Conservation (phyloP, 306 rosid species). For the Begonia loranthoides region DNA sequence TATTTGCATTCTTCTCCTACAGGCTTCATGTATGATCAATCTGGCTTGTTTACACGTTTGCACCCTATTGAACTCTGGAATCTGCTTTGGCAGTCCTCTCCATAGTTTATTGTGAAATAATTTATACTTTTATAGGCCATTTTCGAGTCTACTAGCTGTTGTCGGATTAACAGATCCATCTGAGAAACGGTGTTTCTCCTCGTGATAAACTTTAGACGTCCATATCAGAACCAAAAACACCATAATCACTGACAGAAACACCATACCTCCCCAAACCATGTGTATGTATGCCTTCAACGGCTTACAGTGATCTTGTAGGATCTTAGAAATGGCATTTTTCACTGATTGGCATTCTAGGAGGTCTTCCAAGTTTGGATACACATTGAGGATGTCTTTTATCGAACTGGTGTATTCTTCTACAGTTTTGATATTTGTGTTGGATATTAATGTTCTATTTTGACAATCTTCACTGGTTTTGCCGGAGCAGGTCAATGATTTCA, state of each 20-base stretch:
- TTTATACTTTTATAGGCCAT: not conserved
- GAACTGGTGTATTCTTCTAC: conserved; percentile 37
- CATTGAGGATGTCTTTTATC: conserved; percentile 38
- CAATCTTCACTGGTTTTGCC: conserved; percentile 22
- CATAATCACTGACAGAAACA: conserved; percentile 30
- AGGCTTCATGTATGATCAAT: not conserved
- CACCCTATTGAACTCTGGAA: too few species aligned
- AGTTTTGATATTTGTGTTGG: conserved; percentile 12
- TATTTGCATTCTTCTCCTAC: not conserved
- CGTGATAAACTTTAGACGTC: conserved; percentile 19
- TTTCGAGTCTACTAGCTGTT: not conserved
- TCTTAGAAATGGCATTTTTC: conserved; percentile 42
- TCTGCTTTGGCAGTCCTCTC: not conserved
- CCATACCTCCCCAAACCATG: conserved; percentile 35
- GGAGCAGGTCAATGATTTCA: conserved; percentile 32
- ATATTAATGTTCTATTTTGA: conserved; percentile 14
- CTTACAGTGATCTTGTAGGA: conserved; percentile 41
- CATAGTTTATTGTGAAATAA: not conserved
- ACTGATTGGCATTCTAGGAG: conserved; percentile 48
- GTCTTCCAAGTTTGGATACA: conserved; percentile 38
- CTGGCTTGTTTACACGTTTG: too few species aligned
- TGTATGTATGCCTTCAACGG: conserved; percentile 32
- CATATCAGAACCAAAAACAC: conserved; percentile 31
- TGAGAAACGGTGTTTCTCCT: conserved; percentile 10
- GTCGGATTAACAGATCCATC: conserved; percentile 17